Evolutionary conservation across 129 eudicot genomes (phyloP).

Genomic region (Glebionis coronaria): DNA sequence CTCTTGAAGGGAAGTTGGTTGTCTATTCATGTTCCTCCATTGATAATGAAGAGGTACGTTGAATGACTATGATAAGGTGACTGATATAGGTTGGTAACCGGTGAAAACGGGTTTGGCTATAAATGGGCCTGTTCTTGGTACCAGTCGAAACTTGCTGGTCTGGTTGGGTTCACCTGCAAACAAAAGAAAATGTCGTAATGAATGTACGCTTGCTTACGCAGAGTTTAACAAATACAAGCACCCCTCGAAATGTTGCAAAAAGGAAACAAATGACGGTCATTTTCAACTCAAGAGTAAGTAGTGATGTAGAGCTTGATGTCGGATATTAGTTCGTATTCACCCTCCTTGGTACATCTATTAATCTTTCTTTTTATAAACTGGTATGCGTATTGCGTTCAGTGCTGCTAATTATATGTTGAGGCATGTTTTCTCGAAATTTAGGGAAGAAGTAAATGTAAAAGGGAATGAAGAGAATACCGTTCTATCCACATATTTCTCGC

Average conservation of each 20-base stretch:
- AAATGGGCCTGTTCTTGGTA: too few species aligned
- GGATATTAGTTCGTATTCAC: slow-evolving; percentile 54
- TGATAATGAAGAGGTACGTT: slow-evolving; percentile 44
- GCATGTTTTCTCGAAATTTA: slow-evolving; percentile 27
- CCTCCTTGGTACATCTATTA: slow-evolving; percentile 63
- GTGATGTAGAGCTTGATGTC: slow-evolving; percentile 74
- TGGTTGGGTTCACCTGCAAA: too few species aligned
- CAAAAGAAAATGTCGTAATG: background rate
- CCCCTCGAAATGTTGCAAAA: too few species aligned
- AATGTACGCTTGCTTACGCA: slow-evolving; percentile 7
- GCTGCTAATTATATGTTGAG: background rate
- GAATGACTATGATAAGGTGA: background rate
- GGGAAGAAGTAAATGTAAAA: too few species aligned
- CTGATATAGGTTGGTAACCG: too few species aligned
- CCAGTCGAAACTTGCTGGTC: too few species aligned
- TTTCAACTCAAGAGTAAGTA: slow-evolving; percentile 63
- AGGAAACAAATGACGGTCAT: slow-evolving; percentile 44
- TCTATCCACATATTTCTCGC: slow-evolving; percentile 58
- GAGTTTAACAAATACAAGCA: too few species aligned
- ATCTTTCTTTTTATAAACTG: background rate
- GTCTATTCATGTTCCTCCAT: slow-evolving; percentile 63
- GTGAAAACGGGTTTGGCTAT: background rate
- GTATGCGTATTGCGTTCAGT: background rate
- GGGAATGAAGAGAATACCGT: slow-evolving; percentile 41
- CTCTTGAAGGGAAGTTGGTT: too few species aligned